Conservation (phyloP, 345 rosid species). For the Trapa incisa region DNA sequence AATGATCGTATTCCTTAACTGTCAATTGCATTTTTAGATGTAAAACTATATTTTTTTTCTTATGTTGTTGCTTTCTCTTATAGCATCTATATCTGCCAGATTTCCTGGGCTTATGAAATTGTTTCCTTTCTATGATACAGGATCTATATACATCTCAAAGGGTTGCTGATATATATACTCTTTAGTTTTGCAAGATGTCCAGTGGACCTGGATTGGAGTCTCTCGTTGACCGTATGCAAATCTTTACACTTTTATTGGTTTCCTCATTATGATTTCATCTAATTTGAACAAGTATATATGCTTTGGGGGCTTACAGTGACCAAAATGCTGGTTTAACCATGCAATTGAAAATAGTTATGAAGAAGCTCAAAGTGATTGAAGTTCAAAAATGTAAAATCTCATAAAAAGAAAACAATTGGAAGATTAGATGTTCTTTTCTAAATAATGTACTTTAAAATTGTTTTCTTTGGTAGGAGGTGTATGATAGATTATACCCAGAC, state of each 20-base stretch:
- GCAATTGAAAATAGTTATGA: too few species aligned
- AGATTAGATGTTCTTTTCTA: background rate
- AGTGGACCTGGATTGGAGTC: constrained; percentile 63
- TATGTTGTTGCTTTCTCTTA: background rate
- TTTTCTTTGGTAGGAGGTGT: background rate
- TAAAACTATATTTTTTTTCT: background rate
- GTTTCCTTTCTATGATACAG: background rate
- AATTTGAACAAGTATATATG: background rate
- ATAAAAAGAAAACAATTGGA: background rate
- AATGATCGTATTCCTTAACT: background rate
- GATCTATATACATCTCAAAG: background rate
- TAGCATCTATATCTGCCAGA: background rate
- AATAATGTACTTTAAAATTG: background rate
- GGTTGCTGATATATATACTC: background rate
- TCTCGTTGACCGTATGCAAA: constrained; percentile 61
- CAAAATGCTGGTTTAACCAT: too few species aligned
- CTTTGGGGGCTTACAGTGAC: too few species aligned
- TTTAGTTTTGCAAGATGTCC: constrained; percentile 31
- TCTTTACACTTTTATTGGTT: background rate
- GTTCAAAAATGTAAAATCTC: background rate
- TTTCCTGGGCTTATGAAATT: background rate
- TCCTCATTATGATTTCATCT: background rate
- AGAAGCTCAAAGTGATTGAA: too few species aligned
- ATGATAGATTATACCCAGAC: background rate
- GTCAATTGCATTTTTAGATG: background rate